A percentile compares a stretch with the other conserved stretches of the same genome.
phyloP scores from a whole-genome alignment of 2,329 filamentous ascomycete species.

The Diaporthe nobilis region DNA sequence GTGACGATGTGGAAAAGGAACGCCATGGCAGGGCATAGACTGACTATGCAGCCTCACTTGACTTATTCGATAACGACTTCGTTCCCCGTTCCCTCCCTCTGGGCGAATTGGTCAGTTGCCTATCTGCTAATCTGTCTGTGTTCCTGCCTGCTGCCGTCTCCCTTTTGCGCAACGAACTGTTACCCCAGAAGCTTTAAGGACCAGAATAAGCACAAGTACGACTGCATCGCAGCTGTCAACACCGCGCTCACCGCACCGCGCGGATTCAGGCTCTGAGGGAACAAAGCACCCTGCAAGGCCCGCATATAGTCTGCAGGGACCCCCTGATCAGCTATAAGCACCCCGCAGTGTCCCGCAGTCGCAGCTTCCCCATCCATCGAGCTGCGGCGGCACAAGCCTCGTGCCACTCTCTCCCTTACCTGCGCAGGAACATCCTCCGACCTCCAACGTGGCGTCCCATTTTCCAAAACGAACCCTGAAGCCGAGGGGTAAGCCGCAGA shows the following conservation, averaged over 20 bases:
- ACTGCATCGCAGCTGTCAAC: neutral
- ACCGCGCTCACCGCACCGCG: neutral
- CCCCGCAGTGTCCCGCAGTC: constrained; percentile 37
- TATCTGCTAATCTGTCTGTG: neutral
- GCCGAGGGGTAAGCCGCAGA: constrained; percentile 35
- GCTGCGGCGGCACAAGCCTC: constrained; percentile 12
- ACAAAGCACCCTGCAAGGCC: constrained; percentile 6
- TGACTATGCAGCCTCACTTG: neutral
- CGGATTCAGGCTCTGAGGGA: neutral
- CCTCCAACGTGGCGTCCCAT: constrained; percentile 57
- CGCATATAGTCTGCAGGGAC: constrained; percentile 8
- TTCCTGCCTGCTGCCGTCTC: neutral
- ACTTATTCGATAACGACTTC: neutral
- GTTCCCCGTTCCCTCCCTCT: neutral
- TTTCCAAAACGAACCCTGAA: constrained; percentile 44
- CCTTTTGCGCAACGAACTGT: neutral
- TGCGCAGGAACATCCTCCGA: constrained; percentile 43
- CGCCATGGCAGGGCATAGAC: neutral
- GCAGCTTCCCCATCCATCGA: constrained; percentile 25
- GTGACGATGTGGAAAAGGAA: neutral
- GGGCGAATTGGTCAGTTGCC: neutral
- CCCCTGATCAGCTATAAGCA: constrained; percentile 32
- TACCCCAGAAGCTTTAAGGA: neutral
- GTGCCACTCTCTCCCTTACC: constrained; percentile 29
- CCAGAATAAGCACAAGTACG: too few relatives aligned